A percentile compares a stretch with the other conserved stretches of the same genome.
phyloP scores from a whole-genome alignment of 768 basidiomycete species.

The Peribolospora kevripleyi region DNA sequence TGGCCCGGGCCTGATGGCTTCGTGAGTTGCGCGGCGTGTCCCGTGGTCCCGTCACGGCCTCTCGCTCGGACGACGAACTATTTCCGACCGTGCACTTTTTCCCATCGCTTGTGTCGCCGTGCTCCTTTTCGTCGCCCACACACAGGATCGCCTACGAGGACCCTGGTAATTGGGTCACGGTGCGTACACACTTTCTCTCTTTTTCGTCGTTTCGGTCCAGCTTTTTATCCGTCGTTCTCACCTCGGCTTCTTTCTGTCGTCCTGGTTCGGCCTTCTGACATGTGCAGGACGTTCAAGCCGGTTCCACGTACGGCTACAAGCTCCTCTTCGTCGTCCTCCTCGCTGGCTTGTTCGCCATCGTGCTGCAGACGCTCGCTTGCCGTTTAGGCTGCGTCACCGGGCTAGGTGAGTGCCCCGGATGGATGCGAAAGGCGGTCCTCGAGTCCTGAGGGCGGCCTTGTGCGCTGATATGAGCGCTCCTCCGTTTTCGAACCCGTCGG shows the following conservation, averaged over 20 bases:
- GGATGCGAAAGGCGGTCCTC: background rate
- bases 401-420: constrained; percentile 4
- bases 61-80: background rate
- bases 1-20: constrained; percentile 6
- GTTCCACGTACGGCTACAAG: constrained; percentile 49
- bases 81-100: background rate
- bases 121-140: too few relatives aligned
- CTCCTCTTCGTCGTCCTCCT: constrained; percentile 66
- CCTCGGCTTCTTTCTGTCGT: too few relatives aligned
- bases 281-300: constrained; percentile 10
- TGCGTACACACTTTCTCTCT: background rate
- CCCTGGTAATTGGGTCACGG: background rate
- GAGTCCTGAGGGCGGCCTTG: background rate
- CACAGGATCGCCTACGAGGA: constrained; percentile 5
- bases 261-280: background rate
- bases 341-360: constrained; percentile 55
- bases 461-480: background rate
- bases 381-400: constrained; percentile 34
- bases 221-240: background rate
- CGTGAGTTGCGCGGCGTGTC: background rate
- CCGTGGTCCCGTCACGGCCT: background rate
- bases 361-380: constrained; percentile 59
- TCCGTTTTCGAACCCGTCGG: background rate
- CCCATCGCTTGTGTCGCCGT: too few relatives aligned
- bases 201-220: background rate